Base-by-base conservation (phyloP, 2,329 filamentous ascomycete species). In the Monilinia laxa region DNA sequence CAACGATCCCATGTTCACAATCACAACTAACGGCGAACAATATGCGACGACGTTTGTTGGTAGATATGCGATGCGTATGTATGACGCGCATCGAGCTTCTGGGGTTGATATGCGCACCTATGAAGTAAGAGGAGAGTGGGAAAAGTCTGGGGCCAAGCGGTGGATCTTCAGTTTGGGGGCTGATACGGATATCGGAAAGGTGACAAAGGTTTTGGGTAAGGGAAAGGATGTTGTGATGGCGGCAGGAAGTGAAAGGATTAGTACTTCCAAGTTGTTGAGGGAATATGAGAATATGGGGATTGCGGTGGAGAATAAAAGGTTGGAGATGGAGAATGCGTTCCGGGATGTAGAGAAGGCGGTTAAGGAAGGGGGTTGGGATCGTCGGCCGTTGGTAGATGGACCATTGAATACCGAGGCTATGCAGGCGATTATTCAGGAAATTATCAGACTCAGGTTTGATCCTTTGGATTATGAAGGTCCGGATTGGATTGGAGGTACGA, bases 81-180 rank as follows among this genome's bases (percentile, higher is more conserved):
- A 31, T 20, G 14, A 64, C 45, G 62, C 52, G 28, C 49, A 57
- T 64, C 62, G 54, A 31, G 49, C 28, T 35, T 47, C 35, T 20
- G 62, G 52, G 9, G n/a, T 45, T 2, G 40, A 64, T 20, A 38
- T 58, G 40, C 25, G 40, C 10, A 20, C 16, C 11, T 7, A 47
- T 47, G 62, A 64, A 20, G 45, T 62, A 1, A 62, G 14, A 25
- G 58, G 58, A 11, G 45, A 62, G n/a, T 51, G 58, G 58, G 58
- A 62, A 18, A 62, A 51, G 31, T 6, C 9, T 4, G 58, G 58
- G n/a, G 58, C 14, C 10, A 62, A 51, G 28, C 58, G 58, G 4
- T 62, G 58, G 58, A 4, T 51, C 7, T 51, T 23, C n/a, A 62
- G 45, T 40, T 14, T 62, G 58, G 58, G 58, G 45, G 18, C 18